Conservation (phyloP, 2,329 filamentous ascomycete genomes). For the Aspergillus persii region DNA sequence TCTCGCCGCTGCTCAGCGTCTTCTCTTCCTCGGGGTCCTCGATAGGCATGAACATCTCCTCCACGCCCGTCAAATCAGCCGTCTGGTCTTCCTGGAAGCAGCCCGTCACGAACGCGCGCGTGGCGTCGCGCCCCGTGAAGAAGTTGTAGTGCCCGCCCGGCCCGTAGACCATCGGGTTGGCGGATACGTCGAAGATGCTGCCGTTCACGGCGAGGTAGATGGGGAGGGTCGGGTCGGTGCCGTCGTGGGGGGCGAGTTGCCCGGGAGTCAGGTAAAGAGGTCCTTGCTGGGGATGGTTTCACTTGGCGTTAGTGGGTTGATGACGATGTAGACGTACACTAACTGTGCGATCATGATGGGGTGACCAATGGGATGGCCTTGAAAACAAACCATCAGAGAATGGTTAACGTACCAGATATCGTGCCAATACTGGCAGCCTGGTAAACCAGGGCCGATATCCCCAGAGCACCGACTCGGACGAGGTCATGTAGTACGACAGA, state of each 20-base stretch:
- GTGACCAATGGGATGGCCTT: not conserved
- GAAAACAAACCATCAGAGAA: not conserved
- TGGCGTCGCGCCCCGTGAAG: conserved; percentile 84
- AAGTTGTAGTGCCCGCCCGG: conserved; percentile 82
- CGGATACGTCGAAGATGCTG: conserved; percentile 64
- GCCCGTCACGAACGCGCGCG: conserved; percentile 84
- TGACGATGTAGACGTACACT: not conserved
- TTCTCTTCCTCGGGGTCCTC: conserved; percentile 54
- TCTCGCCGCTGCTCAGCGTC: conserved; percentile 35
- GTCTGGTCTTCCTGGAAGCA: conserved; percentile 87
- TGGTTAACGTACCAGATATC: conserved; percentile 52
- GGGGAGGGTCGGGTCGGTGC: conserved; percentile 69
- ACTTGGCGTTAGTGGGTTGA: not conserved
- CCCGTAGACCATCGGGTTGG: conserved; percentile 62
- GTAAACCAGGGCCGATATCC: conserved; percentile 64
- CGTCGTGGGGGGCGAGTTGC: conserved; percentile 74
- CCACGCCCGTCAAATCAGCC: conserved; percentile 79
- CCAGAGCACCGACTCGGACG: conserved; percentile 69
- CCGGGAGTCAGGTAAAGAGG: conserved; percentile 71
- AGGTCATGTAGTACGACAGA: conserved; percentile 73
- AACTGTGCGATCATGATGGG: not conserved
- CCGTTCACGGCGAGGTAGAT: conserved; percentile 84
- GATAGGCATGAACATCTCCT: conserved; percentile 75
- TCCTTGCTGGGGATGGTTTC: conserved; percentile 38
- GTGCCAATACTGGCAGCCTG: conserved; percentile 57